phyloP scores from a whole-genome alignment of 345 rosid species.

The Hypericum perforatum region DNA sequence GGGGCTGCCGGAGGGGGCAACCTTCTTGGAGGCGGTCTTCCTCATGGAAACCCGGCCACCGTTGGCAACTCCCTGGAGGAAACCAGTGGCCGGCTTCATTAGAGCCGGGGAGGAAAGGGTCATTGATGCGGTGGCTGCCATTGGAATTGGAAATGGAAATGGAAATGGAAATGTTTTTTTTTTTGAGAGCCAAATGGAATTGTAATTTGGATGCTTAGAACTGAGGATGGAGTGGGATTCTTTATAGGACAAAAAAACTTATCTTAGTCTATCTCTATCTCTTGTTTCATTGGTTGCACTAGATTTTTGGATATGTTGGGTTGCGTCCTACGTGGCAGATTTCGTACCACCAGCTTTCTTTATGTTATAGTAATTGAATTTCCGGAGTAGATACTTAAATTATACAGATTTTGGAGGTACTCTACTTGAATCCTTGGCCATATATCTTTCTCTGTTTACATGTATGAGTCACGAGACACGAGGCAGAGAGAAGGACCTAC shows the following conservation, averaged over 20 bases:
- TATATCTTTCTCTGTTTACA: too few species aligned
- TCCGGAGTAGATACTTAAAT: too few species aligned
- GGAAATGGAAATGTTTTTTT: neutral
- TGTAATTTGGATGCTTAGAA: neutral
- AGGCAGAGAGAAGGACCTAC: too few species aligned
- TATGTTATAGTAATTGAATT: too few species aligned
- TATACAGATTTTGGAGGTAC: too few species aligned
- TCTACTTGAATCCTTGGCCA: too few species aligned
- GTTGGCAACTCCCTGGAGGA: conserved; percentile 30
- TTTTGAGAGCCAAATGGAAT: conserved; percentile 12
- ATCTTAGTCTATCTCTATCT: conserved; percentile 40
- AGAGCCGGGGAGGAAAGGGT: conserved; percentile 62
- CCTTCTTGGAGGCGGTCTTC: conserved; percentile 31
- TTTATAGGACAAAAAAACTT: conserved; percentile 20
- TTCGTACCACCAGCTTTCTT: conserved; percentile 24
- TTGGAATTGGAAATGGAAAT: neutral
- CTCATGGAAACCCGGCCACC: conserved; percentile 54
- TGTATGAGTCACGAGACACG: too few species aligned
- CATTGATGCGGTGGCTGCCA: conserved; percentile 56
- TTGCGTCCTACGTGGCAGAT: conserved; percentile 24
- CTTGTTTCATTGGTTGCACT: conserved; percentile 37
- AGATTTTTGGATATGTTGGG: conserved; percentile 28
- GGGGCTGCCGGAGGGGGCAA: conserved; percentile 42
- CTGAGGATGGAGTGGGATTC: neutral
- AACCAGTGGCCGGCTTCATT: conserved; percentile 33